phyloP scores from a whole-genome alignment of 208 protist species.

The Leishmania arabica region DNA sequence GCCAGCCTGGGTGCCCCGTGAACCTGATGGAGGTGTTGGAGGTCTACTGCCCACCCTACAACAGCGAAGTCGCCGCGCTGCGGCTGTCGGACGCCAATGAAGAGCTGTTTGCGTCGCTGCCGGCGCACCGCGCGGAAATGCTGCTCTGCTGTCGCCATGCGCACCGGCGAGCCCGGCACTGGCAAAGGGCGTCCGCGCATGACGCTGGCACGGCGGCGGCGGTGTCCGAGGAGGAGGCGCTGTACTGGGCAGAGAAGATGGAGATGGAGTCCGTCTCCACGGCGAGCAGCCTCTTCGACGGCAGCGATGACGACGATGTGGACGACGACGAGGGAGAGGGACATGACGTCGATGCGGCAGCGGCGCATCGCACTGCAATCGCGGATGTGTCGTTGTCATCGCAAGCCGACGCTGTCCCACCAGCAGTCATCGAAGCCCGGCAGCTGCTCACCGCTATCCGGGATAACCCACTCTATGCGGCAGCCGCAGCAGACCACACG shows the following conservation, averaged over 20 bases:
- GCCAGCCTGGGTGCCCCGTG: conserved; percentile 58
- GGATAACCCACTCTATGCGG: conserved; percentile 20
- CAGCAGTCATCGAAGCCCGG: conserved; percentile 8
- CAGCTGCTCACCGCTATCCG: conserved; percentile 5
- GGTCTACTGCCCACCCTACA: conserved; percentile 82
- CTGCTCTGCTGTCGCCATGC: conserved; percentile 18
- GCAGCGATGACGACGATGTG: conserved; percentile 23
- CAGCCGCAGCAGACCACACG: conserved; percentile 11
- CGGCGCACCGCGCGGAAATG: conserved; percentile 28
- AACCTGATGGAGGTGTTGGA: conserved; percentile 85
- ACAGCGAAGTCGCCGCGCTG: conserved; percentile 36
- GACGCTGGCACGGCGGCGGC: neutral
- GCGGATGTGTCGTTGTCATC: neutral
- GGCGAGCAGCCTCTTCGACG: conserved; percentile 40
- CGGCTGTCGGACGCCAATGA: conserved; percentile 20
- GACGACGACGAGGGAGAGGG: neutral
- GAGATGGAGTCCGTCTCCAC: conserved; percentile 57
- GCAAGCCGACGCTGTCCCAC: neutral
- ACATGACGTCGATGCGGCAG: neutral
- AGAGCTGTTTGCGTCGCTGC: conserved; percentile 19
- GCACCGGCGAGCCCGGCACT: conserved; percentile 1
- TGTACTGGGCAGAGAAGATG: conserved; percentile 31
- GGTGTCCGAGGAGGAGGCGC: neutral
- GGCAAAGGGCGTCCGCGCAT: neutral
- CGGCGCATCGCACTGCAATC: neutral